A percentile compares a stretch with the other conserved stretches of the same genome.
Evolutionary conservation across 108 stramenopile species (phyloP).

Genomic region (Cyclostephanos invisitatus): DNA sequence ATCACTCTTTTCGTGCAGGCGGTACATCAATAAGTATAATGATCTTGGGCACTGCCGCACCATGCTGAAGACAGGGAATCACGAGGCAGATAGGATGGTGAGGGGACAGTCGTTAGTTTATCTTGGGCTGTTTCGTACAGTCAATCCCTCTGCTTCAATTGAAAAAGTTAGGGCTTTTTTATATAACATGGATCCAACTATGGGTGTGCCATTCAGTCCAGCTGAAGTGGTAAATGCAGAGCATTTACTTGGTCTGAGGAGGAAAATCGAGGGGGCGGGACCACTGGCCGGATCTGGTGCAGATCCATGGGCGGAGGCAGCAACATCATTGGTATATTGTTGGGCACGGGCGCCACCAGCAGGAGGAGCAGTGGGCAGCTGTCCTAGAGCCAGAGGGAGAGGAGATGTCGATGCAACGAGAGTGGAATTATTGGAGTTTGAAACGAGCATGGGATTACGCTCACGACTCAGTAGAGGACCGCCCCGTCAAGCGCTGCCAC

Average conservation of each 20-base stretch:
- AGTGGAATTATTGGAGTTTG: background rate
- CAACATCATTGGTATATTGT: background rate
- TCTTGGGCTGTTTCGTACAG: background rate
- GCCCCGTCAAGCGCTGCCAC: background rate
- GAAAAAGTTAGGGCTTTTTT: constrained; percentile 13
- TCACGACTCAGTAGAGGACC: background rate
- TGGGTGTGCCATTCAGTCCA: constrained; percentile 7
- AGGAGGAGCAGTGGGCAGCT: background rate
- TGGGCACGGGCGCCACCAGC: background rate
- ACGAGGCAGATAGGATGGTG: constrained; percentile 13
- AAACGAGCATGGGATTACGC: background rate
- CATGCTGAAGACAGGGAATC: constrained; percentile 11
- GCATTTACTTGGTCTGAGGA: constrained; percentile 8
- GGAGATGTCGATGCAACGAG: background rate
- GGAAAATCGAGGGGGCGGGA: background rate
- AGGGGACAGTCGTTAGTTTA: background rate
- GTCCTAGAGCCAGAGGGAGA: background rate
- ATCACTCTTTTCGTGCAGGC: background rate
- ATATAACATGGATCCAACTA: constrained; percentile 15
- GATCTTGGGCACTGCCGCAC: background rate
- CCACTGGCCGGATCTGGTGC: background rate
- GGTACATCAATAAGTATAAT: constrained; percentile 9
- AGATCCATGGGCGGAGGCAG: background rate
- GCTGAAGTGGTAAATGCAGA: background rate
- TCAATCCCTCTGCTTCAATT: constrained; percentile 12